phyloP scores from a whole-genome alignment of 805 yeast species.

The Kodamaea leandrae region DNA sequence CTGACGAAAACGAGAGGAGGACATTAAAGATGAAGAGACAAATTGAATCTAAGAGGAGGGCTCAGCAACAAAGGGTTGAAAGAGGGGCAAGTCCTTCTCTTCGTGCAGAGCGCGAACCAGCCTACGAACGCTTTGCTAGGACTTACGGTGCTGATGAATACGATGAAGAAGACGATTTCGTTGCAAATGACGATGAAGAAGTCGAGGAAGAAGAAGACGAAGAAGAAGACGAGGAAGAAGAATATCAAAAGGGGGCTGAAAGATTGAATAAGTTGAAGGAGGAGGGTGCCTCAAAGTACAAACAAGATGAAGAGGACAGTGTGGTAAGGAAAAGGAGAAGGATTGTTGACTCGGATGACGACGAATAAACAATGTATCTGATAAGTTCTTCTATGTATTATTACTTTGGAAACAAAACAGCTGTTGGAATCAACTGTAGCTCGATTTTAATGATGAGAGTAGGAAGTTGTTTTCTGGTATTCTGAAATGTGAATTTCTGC shows the following conservation, averaged over 20 bases:
- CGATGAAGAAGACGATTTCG: constrained; percentile 43
- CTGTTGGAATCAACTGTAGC: too few relatives aligned
- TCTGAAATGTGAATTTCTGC: not conserved
- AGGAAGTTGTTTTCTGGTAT: not conserved
- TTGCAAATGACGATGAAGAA: constrained; percentile 42
- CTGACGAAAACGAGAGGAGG: constrained; percentile 60
- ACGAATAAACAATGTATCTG: constrained; percentile 1
- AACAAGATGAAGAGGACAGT: constrained; percentile 33
- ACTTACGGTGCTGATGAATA: constrained; percentile 34
- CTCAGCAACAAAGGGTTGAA: constrained; percentile 58
- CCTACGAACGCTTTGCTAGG: constrained; percentile 38
- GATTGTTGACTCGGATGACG: constrained; percentile 51
- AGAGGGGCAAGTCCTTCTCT: constrained; percentile 39
- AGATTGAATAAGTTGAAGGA: constrained; percentile 54
- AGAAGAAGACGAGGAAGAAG: constrained; percentile 48
- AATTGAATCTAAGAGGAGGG: constrained; percentile 56
- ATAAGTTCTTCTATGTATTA: not conserved
- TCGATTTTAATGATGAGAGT: too few relatives aligned
- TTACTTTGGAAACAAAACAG: too few relatives aligned
- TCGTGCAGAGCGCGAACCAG: constrained; percentile 27
- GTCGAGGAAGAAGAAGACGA: constrained; percentile 38
- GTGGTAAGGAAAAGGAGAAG: constrained; percentile 43
- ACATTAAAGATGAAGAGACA: constrained; percentile 64
- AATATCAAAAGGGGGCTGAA: constrained; percentile 54
- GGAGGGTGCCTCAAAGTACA: constrained; percentile 54